Conservation (phyloP, 75 land plant genomes). For the Isoetes taiwanensis region DNA sequence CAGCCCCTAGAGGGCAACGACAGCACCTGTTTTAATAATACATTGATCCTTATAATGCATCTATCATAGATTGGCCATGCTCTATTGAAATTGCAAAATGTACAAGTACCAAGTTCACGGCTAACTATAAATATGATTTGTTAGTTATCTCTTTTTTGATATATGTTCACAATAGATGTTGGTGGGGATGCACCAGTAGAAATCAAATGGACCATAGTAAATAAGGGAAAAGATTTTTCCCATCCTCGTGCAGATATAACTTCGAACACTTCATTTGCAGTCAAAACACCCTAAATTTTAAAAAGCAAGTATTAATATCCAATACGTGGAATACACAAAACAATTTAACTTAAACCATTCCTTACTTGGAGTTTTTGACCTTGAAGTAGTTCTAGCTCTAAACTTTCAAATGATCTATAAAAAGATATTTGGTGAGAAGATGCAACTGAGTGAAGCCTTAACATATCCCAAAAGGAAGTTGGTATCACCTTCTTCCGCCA, state of each 20-base stretch:
- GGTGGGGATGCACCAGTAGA: conserved; percentile 44
- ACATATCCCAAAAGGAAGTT: not conserved
- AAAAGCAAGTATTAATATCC: not conserved
- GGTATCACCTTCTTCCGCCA: conserved; percentile 56
- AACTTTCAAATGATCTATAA: conserved; percentile 74
- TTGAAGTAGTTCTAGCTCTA: conserved; percentile 74
- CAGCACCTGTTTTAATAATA: too few relatives aligned
- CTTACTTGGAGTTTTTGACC: conserved; percentile 92
- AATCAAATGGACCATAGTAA: conserved; percentile 64
- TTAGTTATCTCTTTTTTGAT: too few relatives aligned
- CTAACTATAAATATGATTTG: too few relatives aligned
- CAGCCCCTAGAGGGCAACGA: too few relatives aligned
- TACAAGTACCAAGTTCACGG: too few relatives aligned
- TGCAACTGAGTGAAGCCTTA: not conserved
- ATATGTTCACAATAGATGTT: conserved; percentile 43
- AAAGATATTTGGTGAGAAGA: not conserved
- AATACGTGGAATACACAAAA: not conserved
- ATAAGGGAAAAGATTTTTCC: conserved; percentile 66
- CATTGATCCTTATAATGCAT: too few relatives aligned
- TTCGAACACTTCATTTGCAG: conserved; percentile 67
- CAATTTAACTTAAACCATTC: not conserved
- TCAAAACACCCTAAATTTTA: conserved; percentile 56
- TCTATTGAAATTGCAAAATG: too few relatives aligned
- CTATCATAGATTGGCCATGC: too few relatives aligned
- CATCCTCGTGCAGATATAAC: conserved; percentile 51